These are phyloP conservation scores for Mycena vulgaris DNA, from an alignment of 768 basidiomycete species.

Conservation along the genomic window DNA sequence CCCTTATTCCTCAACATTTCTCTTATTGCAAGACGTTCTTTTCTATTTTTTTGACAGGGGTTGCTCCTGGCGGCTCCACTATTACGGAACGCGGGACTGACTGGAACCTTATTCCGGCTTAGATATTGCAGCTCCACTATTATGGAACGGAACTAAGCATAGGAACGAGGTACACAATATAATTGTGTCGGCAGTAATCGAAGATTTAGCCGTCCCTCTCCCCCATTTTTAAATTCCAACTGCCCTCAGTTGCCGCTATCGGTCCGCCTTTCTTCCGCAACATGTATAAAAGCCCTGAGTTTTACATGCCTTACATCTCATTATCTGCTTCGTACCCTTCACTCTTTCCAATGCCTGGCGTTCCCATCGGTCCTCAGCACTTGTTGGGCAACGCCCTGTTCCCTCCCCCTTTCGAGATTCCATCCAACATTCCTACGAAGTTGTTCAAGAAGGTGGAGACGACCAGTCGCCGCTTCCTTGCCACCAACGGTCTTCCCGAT, in stretches of 20 bases:
- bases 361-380: background rate
- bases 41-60: no score
- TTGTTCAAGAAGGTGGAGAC: background rate
- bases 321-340: background rate
- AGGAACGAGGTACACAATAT: no score
- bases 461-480: background rate
- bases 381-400: background rate
- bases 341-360: background rate
- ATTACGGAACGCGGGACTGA: no score
- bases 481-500: no score
- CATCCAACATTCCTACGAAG: background rate
- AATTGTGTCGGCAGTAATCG: no score
- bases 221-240: slow-evolving; percentile 1
- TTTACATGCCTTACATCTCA: background rate
- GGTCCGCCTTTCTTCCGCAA: background rate
- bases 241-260: background rate
- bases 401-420: background rate
- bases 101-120: no score
- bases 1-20: no score
- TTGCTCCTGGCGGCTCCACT: no score
- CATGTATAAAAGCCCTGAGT: background rate
- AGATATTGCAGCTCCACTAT: no score
- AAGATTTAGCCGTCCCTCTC: background rate
- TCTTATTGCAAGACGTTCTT: no score
- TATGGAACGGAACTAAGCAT: no score